Percentiles rank a stretch among this genome's conserved stretches.
phyloP scores from a whole-genome alignment of 371 early-diverging fungal genomes.

The Globomyces sp. region DNA sequence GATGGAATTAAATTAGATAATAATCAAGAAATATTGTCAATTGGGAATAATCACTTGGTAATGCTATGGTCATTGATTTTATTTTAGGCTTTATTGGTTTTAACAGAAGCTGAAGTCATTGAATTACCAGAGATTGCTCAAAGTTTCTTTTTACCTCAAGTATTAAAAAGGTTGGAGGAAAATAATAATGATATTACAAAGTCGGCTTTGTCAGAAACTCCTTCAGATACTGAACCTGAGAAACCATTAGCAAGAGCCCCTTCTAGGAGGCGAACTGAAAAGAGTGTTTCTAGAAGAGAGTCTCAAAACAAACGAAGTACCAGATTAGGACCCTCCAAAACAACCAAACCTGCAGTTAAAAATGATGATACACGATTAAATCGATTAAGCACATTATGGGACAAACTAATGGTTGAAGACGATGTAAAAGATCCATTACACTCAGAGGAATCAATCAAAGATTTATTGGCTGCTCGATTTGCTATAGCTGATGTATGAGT shows the following conservation, averaged over 20 bases:
- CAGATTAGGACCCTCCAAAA: not conserved
- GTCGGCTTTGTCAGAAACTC: not conserved
- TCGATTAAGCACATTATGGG: slow-evolving; percentile 17
- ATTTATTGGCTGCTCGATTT: slow-evolving; percentile 12
- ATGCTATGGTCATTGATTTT: not conserved
- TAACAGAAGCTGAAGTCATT: slow-evolving; percentile 2
- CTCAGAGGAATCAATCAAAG: slow-evolving; percentile 17
- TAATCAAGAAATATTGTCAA: not conserved
- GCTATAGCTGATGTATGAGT: not conserved
- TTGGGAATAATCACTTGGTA: slow-evolving; percentile 4
- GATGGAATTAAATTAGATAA: not conserved
- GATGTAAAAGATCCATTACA: slow-evolving; percentile 13
- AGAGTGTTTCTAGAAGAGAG: not conserved
- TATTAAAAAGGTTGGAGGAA: slow-evolving; percentile 8
- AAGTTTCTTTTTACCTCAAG: slow-evolving; percentile 10
- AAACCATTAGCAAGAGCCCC: not conserved
- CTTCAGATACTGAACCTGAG: not conserved
- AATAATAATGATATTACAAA: not conserved
- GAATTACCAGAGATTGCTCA: slow-evolving; percentile 7
- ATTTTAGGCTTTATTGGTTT: slow-evolving; percentile 6
- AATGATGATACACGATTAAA: slow-evolving; percentile 6
- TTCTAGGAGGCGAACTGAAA: not conserved
- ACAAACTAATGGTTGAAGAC: slow-evolving; percentile 18
- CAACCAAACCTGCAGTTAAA: not conserved
- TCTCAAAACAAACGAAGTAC: not conserved